Conservation (phyloP, 441 rosid species). For the Euphorbia schlechtendalii region DNA sequence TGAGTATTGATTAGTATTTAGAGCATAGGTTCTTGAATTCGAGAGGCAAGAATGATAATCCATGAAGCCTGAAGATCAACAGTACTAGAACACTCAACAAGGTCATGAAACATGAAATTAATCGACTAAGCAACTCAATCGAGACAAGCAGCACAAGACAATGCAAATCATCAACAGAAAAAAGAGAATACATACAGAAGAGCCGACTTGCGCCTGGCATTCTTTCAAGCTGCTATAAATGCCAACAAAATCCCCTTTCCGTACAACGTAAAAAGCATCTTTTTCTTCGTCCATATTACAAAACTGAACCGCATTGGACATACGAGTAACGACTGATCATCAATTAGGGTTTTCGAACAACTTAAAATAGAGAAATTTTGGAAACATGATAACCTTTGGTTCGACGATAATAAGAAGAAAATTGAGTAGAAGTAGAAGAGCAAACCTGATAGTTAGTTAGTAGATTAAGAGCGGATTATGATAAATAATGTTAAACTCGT, state of each 20-base stretch:
- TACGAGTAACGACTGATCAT: background rate
- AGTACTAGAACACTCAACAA: no score
- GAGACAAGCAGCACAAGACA: background rate
- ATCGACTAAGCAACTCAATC: background rate
- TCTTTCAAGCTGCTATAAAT: conserved; percentile 57
- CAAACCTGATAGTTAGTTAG: background rate
- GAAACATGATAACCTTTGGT: background rate
- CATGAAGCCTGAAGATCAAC: background rate
- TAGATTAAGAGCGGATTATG: background rate
- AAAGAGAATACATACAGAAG: conserved; percentile 35
- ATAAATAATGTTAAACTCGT: background rate
- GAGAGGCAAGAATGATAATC: background rate
- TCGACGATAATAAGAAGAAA: background rate
- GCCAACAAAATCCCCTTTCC: conserved; percentile 80
- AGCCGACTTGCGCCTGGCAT: conserved; percentile 72
- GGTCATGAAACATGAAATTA: no score
- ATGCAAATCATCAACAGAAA: background rate
- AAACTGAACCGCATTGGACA: background rate
- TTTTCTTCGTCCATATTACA: conserved; percentile 43
- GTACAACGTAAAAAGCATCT: conserved; percentile 67
- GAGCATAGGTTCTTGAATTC: background rate
- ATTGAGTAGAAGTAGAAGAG: background rate
- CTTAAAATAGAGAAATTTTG: background rate
- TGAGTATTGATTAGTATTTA: background rate
- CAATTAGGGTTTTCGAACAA: background rate